Conservation (phyloP, 148 eudicot genomes). For the Bassia scoparia region DNA sequence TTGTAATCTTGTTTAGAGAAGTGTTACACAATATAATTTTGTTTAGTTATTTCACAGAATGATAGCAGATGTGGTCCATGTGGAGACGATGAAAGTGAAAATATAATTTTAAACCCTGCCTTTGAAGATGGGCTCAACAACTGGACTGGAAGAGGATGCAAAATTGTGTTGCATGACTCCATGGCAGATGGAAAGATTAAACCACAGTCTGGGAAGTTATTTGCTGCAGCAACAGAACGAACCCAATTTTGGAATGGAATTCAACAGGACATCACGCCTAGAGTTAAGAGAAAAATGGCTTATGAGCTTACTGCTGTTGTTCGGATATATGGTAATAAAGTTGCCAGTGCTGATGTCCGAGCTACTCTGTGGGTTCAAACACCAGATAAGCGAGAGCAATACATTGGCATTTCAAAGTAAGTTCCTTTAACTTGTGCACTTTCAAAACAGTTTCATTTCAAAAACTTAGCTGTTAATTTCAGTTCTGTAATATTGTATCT, state of each 20-base stretch:
- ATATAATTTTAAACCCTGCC: constrained; percentile 65
- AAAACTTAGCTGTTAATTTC: not conserved
- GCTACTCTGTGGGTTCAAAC: constrained; percentile 80
- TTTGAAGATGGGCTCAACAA: constrained; percentile 84
- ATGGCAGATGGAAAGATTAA: constrained; percentile 70
- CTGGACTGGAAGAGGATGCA: constrained; percentile 95
- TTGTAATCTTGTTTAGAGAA: no score
- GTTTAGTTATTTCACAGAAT: constrained; percentile 9
- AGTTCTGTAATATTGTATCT: not conserved
- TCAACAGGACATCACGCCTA: constrained; percentile 82
- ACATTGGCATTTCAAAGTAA: constrained; percentile 70
- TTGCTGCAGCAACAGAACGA: constrained; percentile 71
- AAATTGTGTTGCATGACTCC: constrained; percentile 56
- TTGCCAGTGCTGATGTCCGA: constrained; percentile 47
- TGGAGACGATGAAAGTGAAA: constrained; percentile 43
- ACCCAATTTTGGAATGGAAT: constrained; percentile 86
- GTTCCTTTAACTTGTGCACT: constrained; percentile 20
- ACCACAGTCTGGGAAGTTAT: constrained; percentile 73
- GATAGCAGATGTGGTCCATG: constrained; percentile 17
- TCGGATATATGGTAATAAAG: constrained; percentile 75
- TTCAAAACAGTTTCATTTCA: not conserved
- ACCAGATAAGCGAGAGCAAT: constrained; percentile 74
- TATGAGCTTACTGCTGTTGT: constrained; percentile 68
- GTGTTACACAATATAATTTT: not conserved
- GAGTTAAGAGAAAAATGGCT: constrained; percentile 67